Conservation (phyloP, 1,284 basidiomycete genomes). For the Coniferiporia sulphurascens region DNA sequence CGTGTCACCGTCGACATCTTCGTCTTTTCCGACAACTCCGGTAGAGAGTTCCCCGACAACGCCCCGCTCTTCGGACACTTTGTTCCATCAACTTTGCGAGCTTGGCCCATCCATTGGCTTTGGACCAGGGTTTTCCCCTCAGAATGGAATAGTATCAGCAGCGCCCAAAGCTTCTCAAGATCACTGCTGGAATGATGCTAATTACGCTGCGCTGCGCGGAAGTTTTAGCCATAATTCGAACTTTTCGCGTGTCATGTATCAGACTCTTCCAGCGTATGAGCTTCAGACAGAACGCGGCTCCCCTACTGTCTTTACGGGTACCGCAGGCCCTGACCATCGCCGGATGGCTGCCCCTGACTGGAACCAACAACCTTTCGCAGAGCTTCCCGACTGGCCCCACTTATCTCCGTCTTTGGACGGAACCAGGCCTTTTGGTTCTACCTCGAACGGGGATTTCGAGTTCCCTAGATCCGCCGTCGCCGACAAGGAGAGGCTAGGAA, state of each 20-base stretch:
- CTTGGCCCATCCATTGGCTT: slow-evolving; percentile 31
- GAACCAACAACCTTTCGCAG: slow-evolving; percentile 7
- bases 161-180: slow-evolving; percentile 7
- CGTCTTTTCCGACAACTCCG: slow-evolving; percentile 61
- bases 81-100: slow-evolving; percentile 50
- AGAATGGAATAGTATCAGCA: neutral
- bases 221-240: neutral
- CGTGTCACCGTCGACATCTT: slow-evolving; percentile 28
- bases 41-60: slow-evolving; percentile 55
- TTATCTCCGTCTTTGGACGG: slow-evolving; percentile 7
- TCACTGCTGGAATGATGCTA: slow-evolving; percentile 5
- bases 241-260: neutral
- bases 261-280: neutral
- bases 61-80: slow-evolving; percentile 51
- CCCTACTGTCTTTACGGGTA: neutral
- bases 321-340: neutral
- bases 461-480: neutral
- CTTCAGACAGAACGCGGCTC: slow-evolving; percentile 1
- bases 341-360: slow-evolving; percentile 3
- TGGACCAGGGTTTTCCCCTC: slow-evolving; percentile 8
- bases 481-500: slow-evolving; percentile 3
- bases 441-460: slow-evolving; percentile 2
- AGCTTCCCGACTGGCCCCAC: slow-evolving; percentile 10
- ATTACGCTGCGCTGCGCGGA: neutral
- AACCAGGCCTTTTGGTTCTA: neutral